phyloP scores from a whole-genome alignment of 2,329 filamentous ascomycete genomes.

The Verruconis gallopava region DNA sequence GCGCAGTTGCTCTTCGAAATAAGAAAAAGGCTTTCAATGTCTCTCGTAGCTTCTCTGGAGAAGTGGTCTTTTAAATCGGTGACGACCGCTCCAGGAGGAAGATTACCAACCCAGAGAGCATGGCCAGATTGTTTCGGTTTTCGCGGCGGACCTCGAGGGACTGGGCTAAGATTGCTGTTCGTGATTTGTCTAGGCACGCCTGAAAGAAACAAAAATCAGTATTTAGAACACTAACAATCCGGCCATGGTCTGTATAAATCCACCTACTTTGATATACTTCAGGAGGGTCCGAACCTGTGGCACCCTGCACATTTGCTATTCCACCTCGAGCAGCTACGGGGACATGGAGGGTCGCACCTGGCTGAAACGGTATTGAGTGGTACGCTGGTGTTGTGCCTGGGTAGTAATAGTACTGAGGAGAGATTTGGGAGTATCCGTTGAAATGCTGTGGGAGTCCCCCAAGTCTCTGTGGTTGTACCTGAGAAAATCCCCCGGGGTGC shows the following conservation, averaged over 20 bases:
- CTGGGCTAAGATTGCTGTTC: conserved; percentile 5
- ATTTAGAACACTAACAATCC: no score
- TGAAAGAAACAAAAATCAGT: no score
- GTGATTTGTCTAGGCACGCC: neutral
- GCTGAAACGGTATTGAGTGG: neutral
- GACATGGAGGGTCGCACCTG: neutral
- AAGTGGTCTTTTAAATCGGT: conserved; percentile 85
- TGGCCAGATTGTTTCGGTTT: conserved; percentile 64
- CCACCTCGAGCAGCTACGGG: no score
- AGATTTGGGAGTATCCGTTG: conserved; percentile 1
- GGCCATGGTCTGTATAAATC: no score
- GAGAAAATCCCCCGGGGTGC: conserved; percentile 2
- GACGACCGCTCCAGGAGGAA: conserved; percentile 71
- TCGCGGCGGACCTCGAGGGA: conserved; percentile 45
- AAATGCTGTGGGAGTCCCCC: conserved; percentile 1
- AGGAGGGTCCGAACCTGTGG: no score
- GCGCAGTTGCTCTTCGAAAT: conserved; percentile 97
- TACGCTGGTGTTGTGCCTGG: neutral
- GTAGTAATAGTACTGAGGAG: conserved; percentile 9
- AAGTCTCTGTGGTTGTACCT: neutral
- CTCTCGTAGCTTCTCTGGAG: conserved; percentile 57
- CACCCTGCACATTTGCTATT: no score
- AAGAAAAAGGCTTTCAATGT: conserved; percentile 80
- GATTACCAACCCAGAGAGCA: conserved; percentile 90
- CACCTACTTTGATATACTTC: no score